Conservation (phyloP, 441 rosid genomes). For the Biscutella laevigata region DNA sequence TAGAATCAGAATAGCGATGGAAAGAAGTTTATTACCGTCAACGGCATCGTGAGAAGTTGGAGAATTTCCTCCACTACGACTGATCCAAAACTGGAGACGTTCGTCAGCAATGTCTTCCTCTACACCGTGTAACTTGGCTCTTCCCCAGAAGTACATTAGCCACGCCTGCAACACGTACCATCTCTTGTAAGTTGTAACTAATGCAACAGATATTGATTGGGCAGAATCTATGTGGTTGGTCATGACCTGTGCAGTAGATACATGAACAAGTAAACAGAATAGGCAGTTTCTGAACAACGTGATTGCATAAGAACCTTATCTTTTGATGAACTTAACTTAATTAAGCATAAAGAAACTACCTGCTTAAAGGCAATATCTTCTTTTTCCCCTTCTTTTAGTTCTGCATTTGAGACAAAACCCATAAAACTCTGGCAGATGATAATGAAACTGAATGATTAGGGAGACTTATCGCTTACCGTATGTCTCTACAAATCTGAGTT, state of each 20-base stretch:
- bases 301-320: neutral
- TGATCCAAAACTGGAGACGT: slow-evolving; percentile 72
- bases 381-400: slow-evolving; percentile 58
- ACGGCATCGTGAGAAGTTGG: slow-evolving; percentile 36
- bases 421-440: neutral
- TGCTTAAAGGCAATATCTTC: slow-evolving; percentile 89
- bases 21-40: slow-evolving; percentile 15
- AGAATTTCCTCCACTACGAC: slow-evolving; percentile 45
- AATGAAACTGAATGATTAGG: neutral
- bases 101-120: slow-evolving; percentile 94
- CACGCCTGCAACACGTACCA: slow-evolving; percentile 50
- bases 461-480: slow-evolving; percentile 47
- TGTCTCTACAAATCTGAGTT: slow-evolving; percentile 60
- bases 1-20: neutral
- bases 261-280: neutral
- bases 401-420: slow-evolving; percentile 36
- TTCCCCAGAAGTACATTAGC: slow-evolving; percentile 86
- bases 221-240: neutral
- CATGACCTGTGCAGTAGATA: neutral
- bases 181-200: neutral
- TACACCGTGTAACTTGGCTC: slow-evolving; percentile 69
- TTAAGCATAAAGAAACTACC: slow-evolving; percentile 35
- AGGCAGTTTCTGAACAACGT: neutral
- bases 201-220: neutral
- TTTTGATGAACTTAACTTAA: neutral